Base-by-base conservation (phyloP, 345 rosid genomes). In the Lepidium aucheri region DNA sequence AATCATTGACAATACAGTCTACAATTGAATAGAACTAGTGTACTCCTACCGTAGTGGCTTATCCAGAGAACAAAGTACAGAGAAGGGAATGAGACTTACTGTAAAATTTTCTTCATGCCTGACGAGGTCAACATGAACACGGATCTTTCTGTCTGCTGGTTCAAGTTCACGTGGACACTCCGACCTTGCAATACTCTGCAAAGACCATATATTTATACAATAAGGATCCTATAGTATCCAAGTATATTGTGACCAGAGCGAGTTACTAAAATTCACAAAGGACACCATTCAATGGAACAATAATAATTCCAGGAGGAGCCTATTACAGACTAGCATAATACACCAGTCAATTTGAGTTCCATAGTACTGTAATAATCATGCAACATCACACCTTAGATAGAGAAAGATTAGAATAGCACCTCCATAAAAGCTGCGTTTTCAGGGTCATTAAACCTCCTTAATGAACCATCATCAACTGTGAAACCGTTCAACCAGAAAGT, bases 401-500 rank as follows among this genome's bases (percentile, higher is more conserved):
- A 53, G 46, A 32, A 24, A 15, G 5, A 34, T 39, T 42, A 16
- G 20, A 36, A 59, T 24, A 60, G 28, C 80, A 90, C 99, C 92
- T 90, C 88, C 84, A 94, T 68, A 71, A 94, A 94, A 14, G 83
- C 13, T 46, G 85, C 89, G 78, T 88, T 90, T 9, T 79, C 81
- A 4, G 96, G 97, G 69, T 94, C 99, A 63, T 83, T 85, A 75
- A 90, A 73, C 20, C 83, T 83, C 66, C 87, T 77, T 20, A 94
- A 63, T 5, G 89, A 95, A 41, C 97, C 99, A 83, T 90, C 88
- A 80, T 90, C 84, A 2, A 94, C 77, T 0, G 97, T 94, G 76
- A 94, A 94, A 24, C 99, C 99, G 36, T 94, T 88, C 78, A 78
- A 83, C 99, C 96, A 94, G 61, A 94, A 85, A 38, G 87, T 85